These are phyloP conservation scores for Cystoisospora suis DNA, from an alignment of 169 alveolate species.

Conservation along the genomic window DNA sequence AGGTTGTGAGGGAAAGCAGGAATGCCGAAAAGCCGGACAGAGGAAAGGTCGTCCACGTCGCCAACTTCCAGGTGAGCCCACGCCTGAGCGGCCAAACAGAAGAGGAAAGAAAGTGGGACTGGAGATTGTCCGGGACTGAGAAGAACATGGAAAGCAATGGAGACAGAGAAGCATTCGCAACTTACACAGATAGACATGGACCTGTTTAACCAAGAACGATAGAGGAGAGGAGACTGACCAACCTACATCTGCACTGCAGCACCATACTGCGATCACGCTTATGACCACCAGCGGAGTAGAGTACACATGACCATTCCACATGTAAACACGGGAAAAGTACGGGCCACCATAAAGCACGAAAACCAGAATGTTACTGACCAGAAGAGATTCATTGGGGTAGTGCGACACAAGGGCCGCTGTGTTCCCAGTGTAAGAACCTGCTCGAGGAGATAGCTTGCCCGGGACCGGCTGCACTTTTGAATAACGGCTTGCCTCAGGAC, in stretches of 20 bases:
- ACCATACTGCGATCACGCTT: no score
- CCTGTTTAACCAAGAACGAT: background rate
- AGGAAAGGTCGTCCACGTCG: slow-evolving; percentile 53
- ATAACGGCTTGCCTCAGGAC: no score
- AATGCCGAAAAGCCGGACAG: background rate
- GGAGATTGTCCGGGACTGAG: no score
- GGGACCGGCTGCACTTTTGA: no score
- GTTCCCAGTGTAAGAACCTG: no score
- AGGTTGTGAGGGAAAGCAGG: slow-evolving; percentile 20
- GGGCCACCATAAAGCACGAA: background rate
- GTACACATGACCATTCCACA: background rate
- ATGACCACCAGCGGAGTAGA: no score
- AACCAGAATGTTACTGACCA: background rate
- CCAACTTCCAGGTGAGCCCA: slow-evolving; percentile 57
- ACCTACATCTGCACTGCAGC: background rate
- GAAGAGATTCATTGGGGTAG: background rate
- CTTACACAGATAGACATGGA: background rate
- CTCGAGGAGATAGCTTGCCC: no score
- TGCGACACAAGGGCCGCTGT: slow-evolving; percentile 20
- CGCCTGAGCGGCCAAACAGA: slow-evolving; percentile 39
- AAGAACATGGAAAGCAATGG: no score
- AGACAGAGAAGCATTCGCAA: no score
- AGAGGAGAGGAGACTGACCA: background rate
- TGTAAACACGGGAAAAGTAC: background rate
- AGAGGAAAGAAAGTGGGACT: background rate